Evolutionary conservation across 1,284 basidiomycete species (phyloP).

Genomic region (Rhodotorula sp.): DNA sequence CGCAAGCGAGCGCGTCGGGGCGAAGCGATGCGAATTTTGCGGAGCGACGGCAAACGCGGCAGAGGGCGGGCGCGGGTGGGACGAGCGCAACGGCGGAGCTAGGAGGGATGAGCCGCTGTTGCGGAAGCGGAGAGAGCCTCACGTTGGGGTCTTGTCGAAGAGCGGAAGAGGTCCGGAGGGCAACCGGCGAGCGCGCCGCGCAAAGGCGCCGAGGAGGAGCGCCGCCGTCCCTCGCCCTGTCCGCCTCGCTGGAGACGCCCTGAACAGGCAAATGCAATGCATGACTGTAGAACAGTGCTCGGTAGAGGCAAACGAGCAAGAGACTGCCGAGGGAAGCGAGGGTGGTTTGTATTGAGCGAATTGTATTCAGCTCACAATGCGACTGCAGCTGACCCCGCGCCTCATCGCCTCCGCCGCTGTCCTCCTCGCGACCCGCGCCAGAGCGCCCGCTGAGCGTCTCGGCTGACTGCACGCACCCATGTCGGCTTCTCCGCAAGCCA

Average conservation of each 20-base stretch:
- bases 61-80: not conserved
- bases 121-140: not conserved
- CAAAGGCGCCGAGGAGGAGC: not conserved
- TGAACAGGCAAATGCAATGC: no score
- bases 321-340: no score
- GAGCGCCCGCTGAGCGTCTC: not conserved
- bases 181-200: not conserved
- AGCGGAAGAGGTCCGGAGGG: not conserved
- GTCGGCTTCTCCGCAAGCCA: slow-evolving; percentile 24
- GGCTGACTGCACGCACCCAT: not conserved
- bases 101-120: not conserved
- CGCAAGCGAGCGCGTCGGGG: not conserved
- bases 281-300: no score
- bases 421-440: not conserved
- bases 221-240: no score
- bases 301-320: no score
- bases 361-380: no score
- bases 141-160: slow-evolving; percentile 3
- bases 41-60: not conserved
- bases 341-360: no score
- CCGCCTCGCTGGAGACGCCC: no score
- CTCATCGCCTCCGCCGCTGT: not conserved
- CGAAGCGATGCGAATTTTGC: not conserved
- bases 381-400: no score
- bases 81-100: not conserved